These are phyloP conservation scores for Juglanconis oblonga DNA, from an alignment of 2,329 filamentous ascomycete species.

Conservation along the genomic window DNA sequence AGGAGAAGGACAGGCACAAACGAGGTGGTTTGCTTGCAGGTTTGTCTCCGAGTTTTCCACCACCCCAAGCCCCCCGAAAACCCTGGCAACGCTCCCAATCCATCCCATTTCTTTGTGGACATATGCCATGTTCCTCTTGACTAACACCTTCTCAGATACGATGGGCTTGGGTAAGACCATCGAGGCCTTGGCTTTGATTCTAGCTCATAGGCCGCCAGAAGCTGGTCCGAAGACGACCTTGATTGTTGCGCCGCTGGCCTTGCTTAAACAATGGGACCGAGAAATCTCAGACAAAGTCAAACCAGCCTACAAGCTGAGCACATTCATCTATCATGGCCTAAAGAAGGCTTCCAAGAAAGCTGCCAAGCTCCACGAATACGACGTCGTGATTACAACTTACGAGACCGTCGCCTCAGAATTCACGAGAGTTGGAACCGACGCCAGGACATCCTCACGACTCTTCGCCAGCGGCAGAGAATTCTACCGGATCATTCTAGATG, in stretches of 20 bases:
- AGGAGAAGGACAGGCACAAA: conserved; percentile 4
- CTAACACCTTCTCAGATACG: conserved; percentile 60
- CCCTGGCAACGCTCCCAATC: background rate
- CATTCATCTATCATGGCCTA: conserved; percentile 25
- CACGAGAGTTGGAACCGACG: background rate
- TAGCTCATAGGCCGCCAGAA: conserved; percentile 38
- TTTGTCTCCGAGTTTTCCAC: background rate
- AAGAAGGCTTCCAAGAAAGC: conserved; percentile 10
- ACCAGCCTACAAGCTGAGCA: conserved; percentile 25
- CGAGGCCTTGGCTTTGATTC: conserved; percentile 76
- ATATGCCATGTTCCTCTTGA: background rate
- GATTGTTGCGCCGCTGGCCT: conserved; percentile 76
- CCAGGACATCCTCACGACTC: background rate
- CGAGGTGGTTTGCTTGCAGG: conserved; percentile 14
- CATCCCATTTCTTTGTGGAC: background rate
- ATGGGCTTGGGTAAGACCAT: conserved; percentile 92
- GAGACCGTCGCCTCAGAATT: conserved; percentile 5
- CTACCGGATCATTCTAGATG: conserved; percentile 8
- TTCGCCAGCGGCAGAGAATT: background rate
- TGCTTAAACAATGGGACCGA: conserved; percentile 87
- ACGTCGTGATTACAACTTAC: conserved; percentile 13
- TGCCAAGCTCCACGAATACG: background rate
- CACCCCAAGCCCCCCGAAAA: too few species aligned
- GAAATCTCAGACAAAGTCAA: conserved; percentile 58
- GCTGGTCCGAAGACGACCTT: conserved; percentile 61